Evolutionary conservation across 345 rosid genomes (phyloP), one percentile per base, ranked within the genome.

Genomic region (Dipteronia dyeriana): DNA sequence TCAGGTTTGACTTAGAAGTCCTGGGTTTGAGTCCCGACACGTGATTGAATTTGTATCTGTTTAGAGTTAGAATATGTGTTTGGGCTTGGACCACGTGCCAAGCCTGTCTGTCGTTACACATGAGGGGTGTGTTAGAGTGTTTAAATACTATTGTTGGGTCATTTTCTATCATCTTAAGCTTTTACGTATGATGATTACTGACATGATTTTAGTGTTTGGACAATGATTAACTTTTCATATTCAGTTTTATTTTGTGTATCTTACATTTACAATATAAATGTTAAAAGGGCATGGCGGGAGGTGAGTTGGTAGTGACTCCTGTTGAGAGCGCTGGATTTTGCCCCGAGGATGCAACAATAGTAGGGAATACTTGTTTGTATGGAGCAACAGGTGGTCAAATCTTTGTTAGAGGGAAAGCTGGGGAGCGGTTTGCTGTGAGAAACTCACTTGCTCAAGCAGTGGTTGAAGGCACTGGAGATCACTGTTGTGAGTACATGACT

Each of bases 391-490:
- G 99, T 7, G 99, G 99, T 74, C 99, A 92, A 78, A 84, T 96
- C 74, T 94, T 94, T 78, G 94, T 91, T 16, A 92, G 98, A 86
- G 99, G 99, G 68, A 94, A 89, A 88, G 94, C 98, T 71, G 99
- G 99, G 75, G 99, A 96, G 86, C 84, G 99, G 23, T 96, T 96
- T 89, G 99, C 99, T 31, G 99, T 96, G 62, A 89, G 99, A 80
- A 96, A 96, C 85, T 96, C 99, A 47, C 99, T 96, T 29, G 97
- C 95, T 83, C 83, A 94, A 82, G 98, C 99, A 20, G 99, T 96
- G 31, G 99, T 96, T 83, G 99, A 96, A 91, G 99, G 99, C 75
- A 92, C 95, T 67, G 98, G 99, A 57, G 98, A 96, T 76, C 99
- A 96, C 77, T 96, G 95, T 71, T 96, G 98, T 62, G 98, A 96